Conservation (phyloP, 2,329 filamentous ascomycete species). For the Aspergillus jensenii region DNA sequence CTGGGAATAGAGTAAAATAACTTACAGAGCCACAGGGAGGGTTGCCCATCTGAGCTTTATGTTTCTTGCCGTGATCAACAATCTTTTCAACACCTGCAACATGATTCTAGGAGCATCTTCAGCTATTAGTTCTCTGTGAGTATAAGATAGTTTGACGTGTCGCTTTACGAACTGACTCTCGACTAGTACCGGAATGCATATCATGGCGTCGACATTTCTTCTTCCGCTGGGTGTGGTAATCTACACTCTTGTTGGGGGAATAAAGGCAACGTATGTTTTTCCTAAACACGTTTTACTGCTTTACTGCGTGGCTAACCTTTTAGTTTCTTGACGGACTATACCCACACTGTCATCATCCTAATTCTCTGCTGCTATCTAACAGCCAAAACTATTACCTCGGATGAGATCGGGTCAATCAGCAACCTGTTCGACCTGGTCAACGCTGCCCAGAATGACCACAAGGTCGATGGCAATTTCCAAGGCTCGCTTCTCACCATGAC, state of each 20-base stretch:
- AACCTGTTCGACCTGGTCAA: conserved; percentile 53
- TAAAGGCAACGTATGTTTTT: conserved; percentile 35
- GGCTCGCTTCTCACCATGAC: conserved; percentile 59
- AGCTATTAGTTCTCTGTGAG: conserved; percentile 36
- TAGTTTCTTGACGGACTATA: conserved; percentile 50
- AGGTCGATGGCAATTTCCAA: conserved; percentile 52
- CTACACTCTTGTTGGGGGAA: conserved; percentile 42
- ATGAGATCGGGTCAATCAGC: conserved; percentile 50
- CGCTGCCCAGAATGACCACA: conserved; percentile 44
- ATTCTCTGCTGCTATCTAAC: conserved; percentile 52
- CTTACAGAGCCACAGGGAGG: background rate
- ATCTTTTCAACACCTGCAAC: conserved; percentile 54
- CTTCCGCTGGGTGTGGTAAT: conserved; percentile 39
- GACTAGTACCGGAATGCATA: conserved; percentile 44
- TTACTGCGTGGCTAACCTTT: no score
- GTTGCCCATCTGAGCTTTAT: conserved; percentile 54
- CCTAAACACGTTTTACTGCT: no score
- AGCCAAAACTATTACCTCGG: conserved; percentile 47
- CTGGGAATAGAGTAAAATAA: background rate
- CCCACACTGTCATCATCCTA: conserved; percentile 56
- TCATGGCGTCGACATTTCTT: conserved; percentile 52
- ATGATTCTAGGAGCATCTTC: conserved; percentile 50
- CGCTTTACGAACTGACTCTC: background rate
- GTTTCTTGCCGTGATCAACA: conserved; percentile 53
- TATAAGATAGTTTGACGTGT: no score